Base-by-base conservation (phyloP, 2,329 filamentous ascomycete species). In the Bipolaris sorokiniana region DNA sequence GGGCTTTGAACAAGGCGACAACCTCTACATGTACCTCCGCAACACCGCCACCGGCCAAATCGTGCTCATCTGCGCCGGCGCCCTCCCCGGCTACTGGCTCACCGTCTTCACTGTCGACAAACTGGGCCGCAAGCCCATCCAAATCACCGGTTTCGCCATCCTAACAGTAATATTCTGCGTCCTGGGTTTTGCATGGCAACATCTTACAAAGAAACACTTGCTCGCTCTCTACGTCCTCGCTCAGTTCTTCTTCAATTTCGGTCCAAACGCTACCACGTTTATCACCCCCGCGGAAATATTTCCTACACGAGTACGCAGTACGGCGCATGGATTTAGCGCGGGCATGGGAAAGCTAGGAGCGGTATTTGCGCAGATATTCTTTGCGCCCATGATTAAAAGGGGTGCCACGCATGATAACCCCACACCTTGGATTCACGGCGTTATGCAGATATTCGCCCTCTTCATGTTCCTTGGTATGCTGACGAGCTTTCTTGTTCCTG, bases 31-130 rank as follows among this genome's bases (percentile, higher is more conserved):
- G 63, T 83, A 82, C 72, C 82, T 92, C 60, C 88, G 87, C 80
- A 90, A 90, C 77, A 91, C 87, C 7, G 89, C 90, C 48, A 83
- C 91, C 18, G 90, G 90, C 9, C 92, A 94, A 78, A 78, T 93
- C 66, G 91, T 93, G 64, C 83, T 93, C 48, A 87, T 92, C 65
- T 86, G 90, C 57, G 90, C 90, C 3, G 90, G 90, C 55, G 88
- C 90, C 46, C 90, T 93, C 13, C 90, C 90, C 0, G 90, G 90
- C 13, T 93, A 93, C 81, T 93, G 90, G 90, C 84, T 91, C 15
- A 90, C 89, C 0, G 90, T 92, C 5, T 86, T 86, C 11, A 86
- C 85, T 1, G 86, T 92, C 54, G 90, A 94, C 76, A 90, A 83
- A 1, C 68, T 92, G 13, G 90, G 90, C 51, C 88, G 90, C 69